Base-by-base conservation (phyloP, 1,284 basidiomycete genomes). In the Marasmius oreades region DNA sequence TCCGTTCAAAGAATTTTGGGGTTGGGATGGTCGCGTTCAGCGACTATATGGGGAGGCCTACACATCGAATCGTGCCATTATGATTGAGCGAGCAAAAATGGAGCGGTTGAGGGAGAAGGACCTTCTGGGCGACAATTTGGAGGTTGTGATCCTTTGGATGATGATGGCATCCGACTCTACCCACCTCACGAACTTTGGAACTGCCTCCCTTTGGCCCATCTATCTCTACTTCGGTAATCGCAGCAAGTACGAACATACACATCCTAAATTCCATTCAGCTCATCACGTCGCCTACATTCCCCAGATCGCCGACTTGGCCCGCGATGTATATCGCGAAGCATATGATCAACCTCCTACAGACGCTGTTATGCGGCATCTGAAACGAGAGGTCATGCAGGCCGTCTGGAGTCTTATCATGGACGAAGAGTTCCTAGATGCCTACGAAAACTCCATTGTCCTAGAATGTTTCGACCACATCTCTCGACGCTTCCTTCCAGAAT, bases 211-310 rank as follows among this genome's bases (percentile, higher is more conserved):
- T 0, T 72, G 70, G 70, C 70, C 67, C 0, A 24, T 68, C 0
- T 72, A 72, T 11, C 22, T 69, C 0, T 70, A 39, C 26, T 62
- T 70, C 16, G 63, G 66, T 0, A 69, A 67, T 12, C 63, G 68
- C 22, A 59, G 61, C 5, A 68, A 69, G 55, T 66, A 65, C 45
- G 23, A 36, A 3, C 56, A 63, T 39, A 45, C 33, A 56, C 62
- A 33, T 31, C 52, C 18, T 3, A 46, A 46, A 10, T 31, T 52
- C 10, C 36, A 52, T 42, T 60, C 65, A 4, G 64, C 60, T 20
- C 66, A 72, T 43, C 69, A 71, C 51, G 18, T 73, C 2, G 68
- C 69, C 0, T 70, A 70, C 48, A 62, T 72, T 18, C 68, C 67
- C 3, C 22, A 67, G 63, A 56, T 67, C 56, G 39, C 68, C 31